Conservation (phyloP, 305 asterid species). For the Fraxinus latifolia region DNA sequence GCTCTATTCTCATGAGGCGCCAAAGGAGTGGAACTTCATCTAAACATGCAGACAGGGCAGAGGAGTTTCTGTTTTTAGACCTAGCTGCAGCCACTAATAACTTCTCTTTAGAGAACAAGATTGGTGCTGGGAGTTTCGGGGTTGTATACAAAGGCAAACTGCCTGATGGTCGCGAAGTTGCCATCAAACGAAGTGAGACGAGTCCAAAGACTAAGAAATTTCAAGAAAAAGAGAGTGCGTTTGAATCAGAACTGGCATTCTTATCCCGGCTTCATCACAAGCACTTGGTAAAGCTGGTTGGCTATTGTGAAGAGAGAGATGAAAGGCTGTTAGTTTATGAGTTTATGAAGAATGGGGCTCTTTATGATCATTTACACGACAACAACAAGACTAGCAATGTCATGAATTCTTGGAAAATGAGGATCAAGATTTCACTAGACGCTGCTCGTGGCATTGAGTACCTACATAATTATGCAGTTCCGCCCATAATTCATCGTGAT, state of each 20-base stretch:
- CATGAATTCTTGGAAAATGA: constrained; percentile 75
- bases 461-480: constrained; percentile 80
- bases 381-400: constrained; percentile 53
- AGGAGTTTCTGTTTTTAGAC: constrained; percentile 66
- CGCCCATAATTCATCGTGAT: constrained; percentile 80
- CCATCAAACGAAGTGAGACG: constrained; percentile 69
- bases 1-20: constrained; percentile 76
- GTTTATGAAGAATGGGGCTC: constrained; percentile 83
- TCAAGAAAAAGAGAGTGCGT: constrained; percentile 81
- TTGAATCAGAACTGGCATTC: constrained; percentile 73
- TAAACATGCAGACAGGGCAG: constrained; percentile 72
- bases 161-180: constrained; percentile 70
- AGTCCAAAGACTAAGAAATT: constrained; percentile 66
- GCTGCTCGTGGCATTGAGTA: constrained; percentile 90
- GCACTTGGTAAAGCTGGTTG: constrained; percentile 78
- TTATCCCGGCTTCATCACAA: constrained; percentile 86
- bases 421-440: constrained; percentile 72
- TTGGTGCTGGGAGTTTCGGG: constrained; percentile 93
- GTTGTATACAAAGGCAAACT: constrained; percentile 78
- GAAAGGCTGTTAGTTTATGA: constrained; percentile 82
- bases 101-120: constrained; percentile 65
- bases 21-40: constrained; percentile 92
- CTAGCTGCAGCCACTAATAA: constrained; percentile 61
- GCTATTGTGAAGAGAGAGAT: constrained; percentile 74
- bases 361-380: constrained; percentile 66